Evolutionary conservation across 192 early-diverging fungal genomes (phyloP), one percentile per base, ranked within the genome.

Genomic region (Podila epigama): DNA sequence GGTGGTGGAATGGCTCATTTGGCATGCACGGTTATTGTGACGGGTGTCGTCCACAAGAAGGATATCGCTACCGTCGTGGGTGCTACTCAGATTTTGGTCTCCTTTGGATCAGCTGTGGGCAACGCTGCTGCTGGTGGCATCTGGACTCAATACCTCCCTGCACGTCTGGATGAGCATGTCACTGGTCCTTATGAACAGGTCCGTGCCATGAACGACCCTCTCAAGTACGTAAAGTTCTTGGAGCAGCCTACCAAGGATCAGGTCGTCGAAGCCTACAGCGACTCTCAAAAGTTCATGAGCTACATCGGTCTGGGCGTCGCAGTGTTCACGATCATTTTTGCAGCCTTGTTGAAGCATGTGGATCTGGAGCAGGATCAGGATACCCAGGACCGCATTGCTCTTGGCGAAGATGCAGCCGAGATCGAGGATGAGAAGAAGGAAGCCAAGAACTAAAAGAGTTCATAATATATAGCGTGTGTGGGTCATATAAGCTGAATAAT

Each of bases 1-100:
- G 52, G 52, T 16, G 52, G 52, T 54, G 52, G 52, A 54, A 25
- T 54, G 52, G 27, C 52, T 13, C 52, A 54, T 28, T 31, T 54
- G 25, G 52, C 52, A 18, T 27, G 52, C 29, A 29, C 52, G 52
- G 52, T 54, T 25, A 5, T 54, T 11, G 52, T 54, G 25, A 54
- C 52, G 52, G 27, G 52, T 54, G 52, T 54, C 29, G 28, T 54
- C 27, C 52, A 54, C 52, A 54, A 31, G 52, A 54, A 54, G 52
- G 52, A 54, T 54, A 15, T 54, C 29, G 52, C 52, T 32, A 54
- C 52, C 52, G 52, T 54, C 25, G 25, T 54, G 22, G 52, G 28
- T 11, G 52, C 28, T 11, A 29, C 52, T 1, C 52, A 54, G 29
- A 54, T 54, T 25, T 54, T 54, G 29, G 27, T 54, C 29, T 54